Evolutionary conservation across 345 rosid genomes (phyloP).

Genomic region (Corchorus capsularis): DNA sequence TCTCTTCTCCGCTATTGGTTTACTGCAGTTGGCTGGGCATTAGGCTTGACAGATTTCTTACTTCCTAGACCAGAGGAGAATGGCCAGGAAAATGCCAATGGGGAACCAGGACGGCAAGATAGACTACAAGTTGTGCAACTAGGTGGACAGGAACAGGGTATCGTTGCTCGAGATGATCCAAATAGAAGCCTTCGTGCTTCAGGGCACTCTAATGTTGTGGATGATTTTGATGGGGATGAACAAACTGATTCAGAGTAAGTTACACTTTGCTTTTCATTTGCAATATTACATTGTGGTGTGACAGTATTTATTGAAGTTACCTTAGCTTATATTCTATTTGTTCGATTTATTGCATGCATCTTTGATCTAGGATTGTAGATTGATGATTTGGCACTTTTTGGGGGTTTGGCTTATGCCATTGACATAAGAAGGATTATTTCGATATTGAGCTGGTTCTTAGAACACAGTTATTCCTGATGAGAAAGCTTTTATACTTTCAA

Average conservation of each 20-base stretch:
- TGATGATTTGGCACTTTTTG: neutral
- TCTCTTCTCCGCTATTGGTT: constrained; percentile 94
- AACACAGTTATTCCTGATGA: neutral
- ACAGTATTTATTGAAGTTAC: neutral
- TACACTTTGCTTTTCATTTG: constrained; percentile 17
- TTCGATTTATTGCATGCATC: neutral
- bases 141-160: constrained; percentile 68
- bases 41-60: constrained; percentile 82
- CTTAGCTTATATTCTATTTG: neutral
- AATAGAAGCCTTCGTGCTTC: constrained; percentile 48
- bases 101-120: constrained; percentile 76
- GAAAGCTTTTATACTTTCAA: neutral
- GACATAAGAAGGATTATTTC: neutral
- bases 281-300: neutral
- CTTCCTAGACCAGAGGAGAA: constrained; percentile 82
- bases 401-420: neutral
- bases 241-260: constrained; percentile 91
- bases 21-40: constrained; percentile 89
- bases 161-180: constrained; percentile 49
- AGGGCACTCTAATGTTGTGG: constrained; percentile 46
- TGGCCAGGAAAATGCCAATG: constrained; percentile 76
- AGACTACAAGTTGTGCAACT: constrained; percentile 53
- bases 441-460: neutral
- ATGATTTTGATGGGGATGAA: constrained; percentile 75
- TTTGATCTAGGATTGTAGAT: constrained; percentile 5